These are phyloP conservation scores for Isatis tinctoria DNA, from an alignment of 345 rosid species.

Conservation along the genomic window DNA sequence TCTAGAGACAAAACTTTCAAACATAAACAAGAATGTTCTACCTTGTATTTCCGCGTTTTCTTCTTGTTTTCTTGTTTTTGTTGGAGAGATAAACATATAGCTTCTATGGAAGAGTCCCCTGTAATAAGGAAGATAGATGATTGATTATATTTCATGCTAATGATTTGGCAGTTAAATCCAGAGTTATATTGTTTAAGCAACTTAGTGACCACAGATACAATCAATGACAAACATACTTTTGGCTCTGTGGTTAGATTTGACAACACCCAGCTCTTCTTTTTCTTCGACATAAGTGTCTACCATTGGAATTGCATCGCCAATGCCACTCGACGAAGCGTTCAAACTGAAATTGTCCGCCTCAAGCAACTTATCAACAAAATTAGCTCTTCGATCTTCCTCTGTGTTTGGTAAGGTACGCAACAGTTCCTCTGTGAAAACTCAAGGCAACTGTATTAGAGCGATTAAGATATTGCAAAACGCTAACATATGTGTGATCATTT, in stretches of 20 bases:
- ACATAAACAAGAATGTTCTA: conserved; percentile 26
- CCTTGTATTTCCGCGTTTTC: conserved; percentile 63
- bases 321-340: conserved; percentile 16
- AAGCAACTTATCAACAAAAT: conserved; percentile 70
- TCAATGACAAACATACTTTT: conserved; percentile 42
- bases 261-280: conserved; percentile 29
- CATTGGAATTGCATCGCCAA: conserved; percentile 30
- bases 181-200: background rate
- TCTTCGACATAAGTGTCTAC: conserved; percentile 32
- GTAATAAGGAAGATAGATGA: conserved; percentile 21
- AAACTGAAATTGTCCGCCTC: conserved; percentile 41
- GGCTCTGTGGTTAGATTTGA: conserved; percentile 30
- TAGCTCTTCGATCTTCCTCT: conserved; percentile 66
- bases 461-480: conserved; percentile 4
- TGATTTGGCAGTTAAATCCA: conserved; percentile 2
- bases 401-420: conserved; percentile 40
- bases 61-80: conserved; percentile 56
- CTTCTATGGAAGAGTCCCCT: conserved; percentile 40
- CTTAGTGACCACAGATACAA: conserved; percentile 4
- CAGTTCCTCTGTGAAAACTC: conserved; percentile 44
- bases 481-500: background rate
- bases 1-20: background rate
- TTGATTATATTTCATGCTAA: background rate
- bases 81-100: conserved; percentile 54
- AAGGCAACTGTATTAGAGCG: conserved; percentile 14